Conservation (phyloP, 129 eudicot genomes). For the Centella asiatica region DNA sequence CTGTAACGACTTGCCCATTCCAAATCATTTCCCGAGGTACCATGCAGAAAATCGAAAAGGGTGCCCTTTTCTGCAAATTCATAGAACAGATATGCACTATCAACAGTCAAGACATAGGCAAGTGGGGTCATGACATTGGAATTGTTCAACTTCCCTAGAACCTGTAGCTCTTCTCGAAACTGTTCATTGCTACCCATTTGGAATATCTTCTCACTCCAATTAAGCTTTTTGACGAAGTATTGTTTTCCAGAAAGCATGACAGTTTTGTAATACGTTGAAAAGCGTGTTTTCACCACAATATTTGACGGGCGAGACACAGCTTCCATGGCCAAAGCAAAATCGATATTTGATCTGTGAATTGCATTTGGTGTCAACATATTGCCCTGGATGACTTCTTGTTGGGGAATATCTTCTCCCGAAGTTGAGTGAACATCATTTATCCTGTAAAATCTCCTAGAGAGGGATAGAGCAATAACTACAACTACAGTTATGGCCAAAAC, state of each 20-base stretch:
- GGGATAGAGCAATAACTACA: constrained; percentile 20
- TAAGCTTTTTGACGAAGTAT: constrained; percentile 66
- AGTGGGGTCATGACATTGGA: constrained; percentile 85
- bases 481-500: constrained; percentile 25
- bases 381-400: constrained; percentile 31
- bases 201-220: constrained; percentile 60
- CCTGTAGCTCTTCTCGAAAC: constrained; percentile 54
- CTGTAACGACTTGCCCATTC: constrained; percentile 87
- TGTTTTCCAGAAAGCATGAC: constrained; percentile 62
- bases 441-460: constrained; percentile 34
- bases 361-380: constrained; percentile 43
- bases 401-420: constrained; percentile 22
- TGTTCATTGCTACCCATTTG: constrained; percentile 57
- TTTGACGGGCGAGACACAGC: constrained; percentile 36
- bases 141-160: constrained; percentile 59
- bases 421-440: constrained; percentile 30
- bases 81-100: constrained; percentile 64
- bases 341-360: constrained; percentile 59
- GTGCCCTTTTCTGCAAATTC: constrained; percentile 59
- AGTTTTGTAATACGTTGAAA: constrained; percentile 65
- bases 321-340: constrained; percentile 55
- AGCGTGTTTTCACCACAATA: constrained; percentile 40
- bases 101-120: constrained; percentile 57
- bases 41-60: constrained; percentile 59
- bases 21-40: constrained; percentile 27